Percentiles rank a stretch among this genome's conserved stretches.
Conservation (phyloP, 805 yeast genomes). For the Candida coquimbonensis region DNA sequence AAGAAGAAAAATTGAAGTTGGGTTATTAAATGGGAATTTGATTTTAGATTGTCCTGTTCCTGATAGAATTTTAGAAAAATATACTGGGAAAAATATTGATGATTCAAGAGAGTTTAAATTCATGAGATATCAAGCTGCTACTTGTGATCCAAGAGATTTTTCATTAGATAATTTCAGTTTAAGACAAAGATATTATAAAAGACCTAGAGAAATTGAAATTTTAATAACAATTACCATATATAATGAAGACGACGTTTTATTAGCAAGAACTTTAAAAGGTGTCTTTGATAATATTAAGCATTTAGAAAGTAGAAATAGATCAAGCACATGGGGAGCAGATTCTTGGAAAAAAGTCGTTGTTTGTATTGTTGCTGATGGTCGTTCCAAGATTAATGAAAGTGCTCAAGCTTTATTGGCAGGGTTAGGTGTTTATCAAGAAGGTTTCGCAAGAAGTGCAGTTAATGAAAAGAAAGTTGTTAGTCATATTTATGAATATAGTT, state of each 20-base stretch:
- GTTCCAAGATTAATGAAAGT: conserved; percentile 73
- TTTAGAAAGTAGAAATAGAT: conserved; percentile 55
- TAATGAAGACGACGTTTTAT: conserved; percentile 76
- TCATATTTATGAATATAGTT: conserved; percentile 90
- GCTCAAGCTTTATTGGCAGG: conserved; percentile 78
- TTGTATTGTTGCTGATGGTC: conserved; percentile 85
- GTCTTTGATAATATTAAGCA: conserved; percentile 81
- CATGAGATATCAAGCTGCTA: conserved; percentile 91
- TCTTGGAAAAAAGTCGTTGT: conserved; percentile 94
- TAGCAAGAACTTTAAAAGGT: conserved; percentile 85
- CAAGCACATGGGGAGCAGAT: conserved; percentile 87
- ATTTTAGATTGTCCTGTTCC: conserved; percentile 87
- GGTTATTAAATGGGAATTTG: conserved; percentile 57
- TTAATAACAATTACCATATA: conserved; percentile 84
- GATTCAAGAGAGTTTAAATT: conserved; percentile 60
- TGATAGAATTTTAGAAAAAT: conserved; percentile 51
- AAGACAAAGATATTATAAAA: conserved; percentile 71
- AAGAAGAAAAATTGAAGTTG: conserved; percentile 25
- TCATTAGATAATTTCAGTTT: conserved; percentile 58
- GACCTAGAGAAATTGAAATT: conserved; percentile 78
- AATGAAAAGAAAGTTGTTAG: conserved; percentile 76
- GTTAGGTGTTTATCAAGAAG: conserved; percentile 89
- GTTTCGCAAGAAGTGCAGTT: conserved; percentile 87
- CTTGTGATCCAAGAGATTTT: conserved; percentile 82
- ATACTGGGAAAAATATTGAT: conserved; percentile 34